Conservation (phyloP, 106 monocot genomes). For the Gastrodia elata region DNA sequence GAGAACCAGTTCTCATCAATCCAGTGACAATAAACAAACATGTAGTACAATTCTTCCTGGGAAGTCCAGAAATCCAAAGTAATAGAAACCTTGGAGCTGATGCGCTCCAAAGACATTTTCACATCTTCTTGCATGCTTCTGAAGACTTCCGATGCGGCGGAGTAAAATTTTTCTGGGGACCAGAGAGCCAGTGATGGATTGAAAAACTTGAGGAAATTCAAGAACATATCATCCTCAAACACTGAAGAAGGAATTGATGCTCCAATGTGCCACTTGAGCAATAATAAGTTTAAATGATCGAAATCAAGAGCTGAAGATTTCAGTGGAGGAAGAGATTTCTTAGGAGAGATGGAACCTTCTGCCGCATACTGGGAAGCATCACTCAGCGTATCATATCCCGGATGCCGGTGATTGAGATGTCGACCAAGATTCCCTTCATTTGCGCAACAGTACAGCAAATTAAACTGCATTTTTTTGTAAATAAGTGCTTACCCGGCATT, state of each 20-base stretch:
- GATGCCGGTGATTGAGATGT: constrained; percentile 87
- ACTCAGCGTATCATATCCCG: constrained; percentile 51
- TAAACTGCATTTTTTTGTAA: background rate
- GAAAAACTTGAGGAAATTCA: constrained; percentile 49
- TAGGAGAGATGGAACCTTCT: constrained; percentile 12
- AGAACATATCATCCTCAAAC: constrained; percentile 43
- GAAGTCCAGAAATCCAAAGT: constrained; percentile 83
- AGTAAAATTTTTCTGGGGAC: constrained; percentile 56
- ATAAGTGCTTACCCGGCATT: background rate
- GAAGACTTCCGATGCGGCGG: constrained; percentile 42
- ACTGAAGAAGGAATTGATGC: constrained; percentile 35
- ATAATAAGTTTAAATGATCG: constrained; percentile 65
- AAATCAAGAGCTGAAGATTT: constrained; percentile 34
- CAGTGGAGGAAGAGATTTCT: constrained; percentile 31
- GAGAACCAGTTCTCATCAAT: constrained; percentile 68
- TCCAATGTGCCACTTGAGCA: constrained; percentile 61
- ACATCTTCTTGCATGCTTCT: constrained; percentile 67
- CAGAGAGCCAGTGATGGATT: constrained; percentile 52
- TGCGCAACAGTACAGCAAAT: background rate
- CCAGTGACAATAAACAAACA: constrained; percentile 74
- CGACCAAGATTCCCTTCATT: constrained; percentile 75
- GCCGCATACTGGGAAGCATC: constrained; percentile 26
- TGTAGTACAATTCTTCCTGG: constrained; percentile 61
- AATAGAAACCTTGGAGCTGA: constrained; percentile 63
- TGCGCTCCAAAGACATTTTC: constrained; percentile 34